These are phyloP conservation scores for Boletales sp. DNA, from an alignment of 768 basidiomycete species.

Conservation along the genomic window DNA sequence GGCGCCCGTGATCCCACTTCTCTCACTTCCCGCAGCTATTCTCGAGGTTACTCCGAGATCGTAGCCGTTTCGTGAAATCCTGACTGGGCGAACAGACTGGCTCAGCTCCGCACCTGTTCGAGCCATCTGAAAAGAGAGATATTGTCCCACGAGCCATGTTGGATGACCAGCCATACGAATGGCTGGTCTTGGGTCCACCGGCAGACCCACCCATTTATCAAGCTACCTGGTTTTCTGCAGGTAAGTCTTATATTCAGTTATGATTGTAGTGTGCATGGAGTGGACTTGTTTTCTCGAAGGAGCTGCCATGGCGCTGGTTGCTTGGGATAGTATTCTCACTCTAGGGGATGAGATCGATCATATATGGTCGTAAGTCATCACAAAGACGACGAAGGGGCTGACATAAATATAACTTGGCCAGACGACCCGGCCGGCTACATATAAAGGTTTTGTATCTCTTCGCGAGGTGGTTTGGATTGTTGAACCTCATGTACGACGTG, in stretches of 20 bases:
- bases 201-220: conserved; percentile 1
- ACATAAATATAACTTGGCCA: background rate
- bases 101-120: no score
- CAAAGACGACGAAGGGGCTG: background rate
- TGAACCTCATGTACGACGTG: conserved; percentile 10
- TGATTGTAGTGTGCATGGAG: background rate
- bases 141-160: conserved; percentile 1
- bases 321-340: conserved; percentile 17
- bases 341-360: conserved; percentile 13
- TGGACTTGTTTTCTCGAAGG: conserved; percentile 7
- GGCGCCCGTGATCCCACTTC: background rate
- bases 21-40: background rate
- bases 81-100: no score
- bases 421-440: conserved; percentile 3
- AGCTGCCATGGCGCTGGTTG: conserved; percentile 5
- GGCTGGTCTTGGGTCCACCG: conserved; percentile 1
- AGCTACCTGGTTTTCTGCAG: conserved; percentile 2
- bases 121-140: background rate
- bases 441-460: conserved; percentile 22
- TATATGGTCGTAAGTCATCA: conserved; percentile 22
- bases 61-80: background rate
- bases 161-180: background rate
- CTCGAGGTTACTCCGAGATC: background rate
- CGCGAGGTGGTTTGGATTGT: conserved; percentile 21
- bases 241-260: conserved; percentile 3